Conservation (phyloP, 75 land plant genomes). For the Selaginella tamariscina region DNA sequence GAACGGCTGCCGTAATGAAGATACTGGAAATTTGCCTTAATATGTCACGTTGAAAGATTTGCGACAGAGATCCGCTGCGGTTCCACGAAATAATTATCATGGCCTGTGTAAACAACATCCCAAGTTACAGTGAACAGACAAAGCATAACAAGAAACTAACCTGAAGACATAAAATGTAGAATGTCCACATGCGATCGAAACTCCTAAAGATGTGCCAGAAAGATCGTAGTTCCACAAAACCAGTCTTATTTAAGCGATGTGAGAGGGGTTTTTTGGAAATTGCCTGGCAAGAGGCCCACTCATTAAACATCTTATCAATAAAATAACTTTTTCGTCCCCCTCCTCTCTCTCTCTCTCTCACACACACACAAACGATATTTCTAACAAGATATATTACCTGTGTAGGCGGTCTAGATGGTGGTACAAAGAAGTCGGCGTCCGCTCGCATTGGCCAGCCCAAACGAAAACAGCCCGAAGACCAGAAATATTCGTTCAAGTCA, state of each 20-base stretch:
- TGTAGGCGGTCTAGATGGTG: background rate
- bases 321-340: background rate
- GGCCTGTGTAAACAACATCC: constrained; percentile 30
- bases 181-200: constrained; percentile 14
- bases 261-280: background rate
- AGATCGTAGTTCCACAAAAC: constrained; percentile 9
- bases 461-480: constrained; percentile 4
- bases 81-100: constrained; percentile 83
- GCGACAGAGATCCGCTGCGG: constrained; percentile 36
- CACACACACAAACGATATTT: background rate
- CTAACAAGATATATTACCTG: background rate
- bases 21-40: constrained; percentile 69
- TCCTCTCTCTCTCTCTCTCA: background rate
- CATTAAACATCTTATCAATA: background rate
- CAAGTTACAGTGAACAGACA: background rate
- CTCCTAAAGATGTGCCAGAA: constrained; percentile 10
- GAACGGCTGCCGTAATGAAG: constrained; percentile 70
- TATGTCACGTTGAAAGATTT: constrained; percentile 36
- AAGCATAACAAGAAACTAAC: background rate
- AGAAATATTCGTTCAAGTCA: constrained; percentile 11
- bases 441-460: constrained; percentile 5
- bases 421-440: constrained; percentile 2
- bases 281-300: background rate
- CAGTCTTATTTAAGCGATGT: constrained; percentile 3
- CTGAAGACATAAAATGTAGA: constrained; percentile 10